Conservation (phyloP, 2,329 filamentous ascomycete genomes). For the Hypoxylon rubiginosum region DNA sequence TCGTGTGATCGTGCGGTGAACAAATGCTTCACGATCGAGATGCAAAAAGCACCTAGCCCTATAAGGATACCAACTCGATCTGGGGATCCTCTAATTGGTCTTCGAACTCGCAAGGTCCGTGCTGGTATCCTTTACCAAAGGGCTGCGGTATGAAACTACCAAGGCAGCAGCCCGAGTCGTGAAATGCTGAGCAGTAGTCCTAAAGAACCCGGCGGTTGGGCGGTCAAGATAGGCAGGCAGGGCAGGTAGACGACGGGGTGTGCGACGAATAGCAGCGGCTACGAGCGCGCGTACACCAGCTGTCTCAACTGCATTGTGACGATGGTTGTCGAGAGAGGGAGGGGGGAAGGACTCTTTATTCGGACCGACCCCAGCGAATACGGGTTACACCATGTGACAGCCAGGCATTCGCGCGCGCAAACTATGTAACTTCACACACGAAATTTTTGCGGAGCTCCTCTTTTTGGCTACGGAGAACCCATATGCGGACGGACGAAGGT, state of each 20-base stretch:
- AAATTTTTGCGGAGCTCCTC: not conserved
- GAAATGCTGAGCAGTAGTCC: not conserved
- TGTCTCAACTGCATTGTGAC: constrained; percentile 12
- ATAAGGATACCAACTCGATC: not conserved
- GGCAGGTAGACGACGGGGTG: not conserved
- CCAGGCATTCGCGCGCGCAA: not conserved
- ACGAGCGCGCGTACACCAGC: not conserved
- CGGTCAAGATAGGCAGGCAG: not conserved
- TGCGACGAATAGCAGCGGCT: not conserved
- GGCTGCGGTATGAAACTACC: not conserved
- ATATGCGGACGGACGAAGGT: not conserved
- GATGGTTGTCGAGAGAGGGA: constrained; percentile 2
- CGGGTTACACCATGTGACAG: constrained; percentile 40
- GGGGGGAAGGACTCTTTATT: constrained; percentile 8
- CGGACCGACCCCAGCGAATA: constrained; percentile 27
- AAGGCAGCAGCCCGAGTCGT: not conserved
- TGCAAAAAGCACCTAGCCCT: not conserved
- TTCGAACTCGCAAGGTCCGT: not conserved
- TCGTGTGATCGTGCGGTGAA: not conserved
- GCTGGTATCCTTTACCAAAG: not conserved
- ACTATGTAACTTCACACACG: constrained; percentile 2
- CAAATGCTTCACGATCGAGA: not conserved
- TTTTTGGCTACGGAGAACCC: not conserved
- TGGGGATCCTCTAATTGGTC: not conserved
- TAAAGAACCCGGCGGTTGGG: not conserved